Percentiles rank a stretch among this genome's conserved stretches.
Evolutionary conservation across 2,329 filamentous ascomycete genomes (phyloP).

Genomic region (Chaetoscypha palmicola): DNA sequence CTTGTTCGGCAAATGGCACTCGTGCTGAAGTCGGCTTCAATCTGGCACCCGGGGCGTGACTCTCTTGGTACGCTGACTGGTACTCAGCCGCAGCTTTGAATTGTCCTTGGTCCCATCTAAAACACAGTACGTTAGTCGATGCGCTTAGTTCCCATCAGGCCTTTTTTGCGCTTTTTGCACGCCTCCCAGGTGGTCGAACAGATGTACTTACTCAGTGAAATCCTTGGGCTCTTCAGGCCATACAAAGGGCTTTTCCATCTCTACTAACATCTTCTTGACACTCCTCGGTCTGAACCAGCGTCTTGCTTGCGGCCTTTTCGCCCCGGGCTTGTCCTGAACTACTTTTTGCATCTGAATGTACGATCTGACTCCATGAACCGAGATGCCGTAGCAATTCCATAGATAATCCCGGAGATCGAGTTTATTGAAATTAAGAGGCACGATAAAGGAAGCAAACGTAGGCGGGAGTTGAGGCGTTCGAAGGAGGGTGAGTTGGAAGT

Average conservation of each 20-base stretch:
- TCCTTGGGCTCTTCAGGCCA: conserved; percentile 69
- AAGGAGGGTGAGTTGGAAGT: conserved; percentile 73
- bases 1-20: conserved; percentile 48
- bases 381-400: conserved; percentile 74
- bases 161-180: too few species aligned
- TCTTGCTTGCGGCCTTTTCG: conserved; percentile 38
- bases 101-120: conserved; percentile 56
- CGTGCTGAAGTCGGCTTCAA: conserved; percentile 32
- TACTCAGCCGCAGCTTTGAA: conserved; percentile 46
- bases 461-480: conserved; percentile 66
- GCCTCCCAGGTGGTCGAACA: too few species aligned
- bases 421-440: conserved; percentile 90
- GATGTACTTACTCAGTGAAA: conserved; percentile 2
- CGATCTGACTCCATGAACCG: conserved; percentile 66
- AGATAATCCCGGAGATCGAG: conserved; percentile 95
- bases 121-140: conserved; percentile 7
- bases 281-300: conserved; percentile 62
- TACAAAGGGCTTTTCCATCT: conserved; percentile 79
- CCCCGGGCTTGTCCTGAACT: conserved; percentile 41
- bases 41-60: conserved; percentile 25
- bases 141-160: too few species aligned
- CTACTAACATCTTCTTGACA: conserved; percentile 90
- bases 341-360: conserved; percentile 67
- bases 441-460: conserved; percentile 80
- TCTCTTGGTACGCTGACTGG: conserved; percentile 34